Evolutionary conservation across 352 stramenopile genomes (phyloP), one percentile per base, ranked within the genome.

Genomic region (Poterioochromonas sp.): DNA sequence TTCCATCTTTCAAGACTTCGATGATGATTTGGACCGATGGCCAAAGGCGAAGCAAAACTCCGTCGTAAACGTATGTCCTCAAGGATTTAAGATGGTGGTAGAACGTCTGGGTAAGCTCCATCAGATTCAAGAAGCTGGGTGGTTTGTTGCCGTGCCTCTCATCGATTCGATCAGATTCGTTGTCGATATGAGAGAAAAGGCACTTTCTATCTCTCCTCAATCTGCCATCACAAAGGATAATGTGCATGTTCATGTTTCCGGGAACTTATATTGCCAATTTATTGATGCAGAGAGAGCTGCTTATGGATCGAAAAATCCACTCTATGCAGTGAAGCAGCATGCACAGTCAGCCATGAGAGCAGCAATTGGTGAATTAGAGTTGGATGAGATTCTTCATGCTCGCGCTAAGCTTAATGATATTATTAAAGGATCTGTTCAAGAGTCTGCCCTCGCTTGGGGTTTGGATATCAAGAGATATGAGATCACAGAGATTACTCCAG

Each of bases 351-450:
- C 87, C n/a, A 94, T 94, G 89, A 63, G 89, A 79, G 86, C 87
- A 8, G 88, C 88, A 29, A 90, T 94, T 80, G 89, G 89, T 79
- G 88, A 94, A 85, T 84, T 94, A 78, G 88, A 93, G 84, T 82
- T 94, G 15, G 89, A 94, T 81, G 88, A 94, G 83, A 94, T 93
- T 73, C 84, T 94, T 47, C 88, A 92, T 77, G 87, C 86, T 40
- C 83, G 89, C 53, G 82, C 26, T 34, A 8, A 69, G 3, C 26
- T 71, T n/a, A 70, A 69, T 69, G 5, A 12, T 15, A 20, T 32
- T 18, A 73, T 71, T 58, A 26, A 15, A 47, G 32, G 12, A 35
- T 26, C 73, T 15, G 44, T 78, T 22, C 88, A 93, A 80, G 88
- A 90, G 76, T 87, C 89, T 2, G 83, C 86, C 12, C 80, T 85